These are phyloP conservation scores for Pterocarpus santalinus DNA, from an alignment of 306 rosid species.

Conservation along the genomic window DNA sequence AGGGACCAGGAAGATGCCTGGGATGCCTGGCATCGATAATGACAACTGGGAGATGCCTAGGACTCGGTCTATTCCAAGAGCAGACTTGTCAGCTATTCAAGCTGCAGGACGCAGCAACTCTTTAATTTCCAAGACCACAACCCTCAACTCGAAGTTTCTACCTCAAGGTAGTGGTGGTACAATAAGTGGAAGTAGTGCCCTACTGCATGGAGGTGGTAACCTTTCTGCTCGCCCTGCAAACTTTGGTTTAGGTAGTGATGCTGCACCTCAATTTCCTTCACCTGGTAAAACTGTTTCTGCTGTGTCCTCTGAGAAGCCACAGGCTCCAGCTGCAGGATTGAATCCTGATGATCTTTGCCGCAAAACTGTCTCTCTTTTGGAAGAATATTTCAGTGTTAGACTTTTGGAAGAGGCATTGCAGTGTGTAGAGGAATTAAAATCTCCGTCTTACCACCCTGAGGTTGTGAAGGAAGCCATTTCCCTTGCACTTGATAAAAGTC, in stretches of 20 bases:
- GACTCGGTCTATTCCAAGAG: constrained; percentile 73
- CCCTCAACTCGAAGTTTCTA: constrained; percentile 70
- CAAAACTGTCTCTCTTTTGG: constrained; percentile 78
- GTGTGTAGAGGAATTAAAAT: constrained; percentile 87
- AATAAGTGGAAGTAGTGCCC: constrained; percentile 79
- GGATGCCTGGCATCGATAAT: constrained; percentile 89
- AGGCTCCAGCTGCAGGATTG: constrained; percentile 57
- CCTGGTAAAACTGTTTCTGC: constrained; percentile 59
- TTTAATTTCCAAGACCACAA: constrained; percentile 62
- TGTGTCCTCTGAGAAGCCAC: constrained; percentile 62
- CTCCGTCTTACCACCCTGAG: constrained; percentile 81
- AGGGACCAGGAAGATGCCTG: constrained; percentile 93
- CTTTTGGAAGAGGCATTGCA: constrained; percentile 85
- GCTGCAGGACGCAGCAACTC: constrained; percentile 76
- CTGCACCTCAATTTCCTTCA: constrained; percentile 57
- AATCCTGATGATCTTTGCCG: constrained; percentile 60
- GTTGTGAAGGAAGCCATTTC: constrained; percentile 89
- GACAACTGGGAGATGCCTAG: constrained; percentile 91
- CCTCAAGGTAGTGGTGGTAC: constrained; percentile 90
- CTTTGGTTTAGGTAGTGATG: constrained; percentile 51
- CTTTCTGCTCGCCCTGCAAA: constrained; percentile 63
- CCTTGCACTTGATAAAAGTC: constrained; percentile 81
- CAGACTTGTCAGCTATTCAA: constrained; percentile 63
- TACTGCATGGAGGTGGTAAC: constrained; percentile 75
- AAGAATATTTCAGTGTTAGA: constrained; percentile 78